Evolutionary conservation across 257 asterid genomes (phyloP), one percentile per base, ranked within the genome.

Genomic region (Solanum boliviense): DNA sequence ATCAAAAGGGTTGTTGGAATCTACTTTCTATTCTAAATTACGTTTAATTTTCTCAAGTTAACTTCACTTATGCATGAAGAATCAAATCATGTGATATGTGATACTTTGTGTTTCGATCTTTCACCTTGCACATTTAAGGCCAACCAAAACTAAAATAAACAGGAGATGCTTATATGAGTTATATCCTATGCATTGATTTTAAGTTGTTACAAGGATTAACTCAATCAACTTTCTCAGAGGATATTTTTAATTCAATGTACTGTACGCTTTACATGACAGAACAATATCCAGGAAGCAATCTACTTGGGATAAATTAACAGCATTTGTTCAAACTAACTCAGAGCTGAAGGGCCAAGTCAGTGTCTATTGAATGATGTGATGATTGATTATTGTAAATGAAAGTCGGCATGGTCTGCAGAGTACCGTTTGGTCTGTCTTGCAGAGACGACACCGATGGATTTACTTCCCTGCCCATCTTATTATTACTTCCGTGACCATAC

Each of bases 281-380:
- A 29, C 34, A 23, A 18, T 18, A 46, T 29, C 85, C 29, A 81
- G 29, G 18, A 81, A 81, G 39, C 68, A 81, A 81, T 81, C 35
- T 81, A 81, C 23, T 81, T 46, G 3, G 39, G 39, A 46, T 15
- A 81, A 81, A 46, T 16, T 46, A 48, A 81, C 27, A 16, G 27
- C 41, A 48, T 81, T 81, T 46, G 68, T 79, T 60, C 60, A 62
- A 31, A n/a, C 84, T 75, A 74, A 13, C 89, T 75, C 65, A 90
- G 34, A 90, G 90, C 84, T 91, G 90, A 87, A 92, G 91, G 52
- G 89, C 86, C 86, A 91, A 88, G 84, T 89, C 83, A 16, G 93
- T 89, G 29, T 90, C 91, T 73, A 44, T 36, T 11, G 88, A 70
- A 23, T 10, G 36, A 23, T 70, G 48, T 41, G 74, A 34, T 39